Base-by-base conservation (phyloP, 768 basidiomycete genomes). In the Sporobolomyces phaffii region DNA sequence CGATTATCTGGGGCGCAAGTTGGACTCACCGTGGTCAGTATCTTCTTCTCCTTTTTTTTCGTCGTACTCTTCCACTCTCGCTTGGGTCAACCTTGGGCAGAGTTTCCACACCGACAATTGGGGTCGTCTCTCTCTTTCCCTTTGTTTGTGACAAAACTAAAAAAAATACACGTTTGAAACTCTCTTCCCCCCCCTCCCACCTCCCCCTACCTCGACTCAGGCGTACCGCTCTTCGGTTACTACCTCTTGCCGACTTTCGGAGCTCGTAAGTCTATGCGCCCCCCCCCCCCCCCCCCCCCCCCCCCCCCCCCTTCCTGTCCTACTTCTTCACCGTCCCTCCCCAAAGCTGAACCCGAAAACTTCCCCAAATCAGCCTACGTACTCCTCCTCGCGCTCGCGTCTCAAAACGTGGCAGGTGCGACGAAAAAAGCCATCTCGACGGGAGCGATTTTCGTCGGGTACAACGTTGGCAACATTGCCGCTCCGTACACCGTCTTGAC, bases 311-410 rank as follows among this genome's bases (percentile, higher is more conserved):
- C 14, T 22, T 49, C 28, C 18, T 49, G 3, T 40, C 24, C 36
- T 38, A 26, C 24, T 47, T 43, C 18, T 0, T 15, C 8, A n/a
- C n/a, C n/a, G n/a, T n/a, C n/a, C n/a, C n/a, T n/a, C n/a, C n/a
- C n/a, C n/a, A n/a, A n/a, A n/a, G n/a, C n/a, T n/a, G n/a, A n/a
- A n/a, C n/a, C n/a, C n/a, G n/a, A n/a, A n/a, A n/a, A n/a, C n/a
- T n/a, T n/a, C n/a, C n/a, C n/a, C n/a, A n/a, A n/a, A n/a, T n/a
- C 50, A 68, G 67, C 66, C 22, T 78, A 78, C 61, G 79, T 78
- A 24, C 75, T 79, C 14, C 72, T 78, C 29, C 69, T 76, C 38
- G 68, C 74, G 2, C 62, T 73, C 26, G 60, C 71, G 4, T 62
- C 77, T 9, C 68, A 75, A 40, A 80, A 80, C 65, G 70, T 76